Evolutionary conservation across 257 asterid genomes (phyloP).

Genomic region (Ophiorrhiza pumila): DNA sequence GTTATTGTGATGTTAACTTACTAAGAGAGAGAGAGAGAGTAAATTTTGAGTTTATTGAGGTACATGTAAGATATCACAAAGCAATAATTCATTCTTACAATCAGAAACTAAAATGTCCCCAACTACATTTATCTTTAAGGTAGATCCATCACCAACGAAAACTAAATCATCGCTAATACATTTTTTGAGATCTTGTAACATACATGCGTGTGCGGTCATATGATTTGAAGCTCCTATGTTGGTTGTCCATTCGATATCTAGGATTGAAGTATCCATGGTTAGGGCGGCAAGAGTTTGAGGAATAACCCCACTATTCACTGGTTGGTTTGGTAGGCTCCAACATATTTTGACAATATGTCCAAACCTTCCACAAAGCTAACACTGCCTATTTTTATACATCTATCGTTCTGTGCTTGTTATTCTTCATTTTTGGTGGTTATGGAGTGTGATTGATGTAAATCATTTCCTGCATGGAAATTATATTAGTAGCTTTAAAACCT

Average conservation of each 20-base stretch:
- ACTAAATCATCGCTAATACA: background rate
- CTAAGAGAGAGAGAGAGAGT: background rate
- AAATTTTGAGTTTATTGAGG: background rate
- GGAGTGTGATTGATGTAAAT: background rate
- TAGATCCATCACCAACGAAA: background rate
- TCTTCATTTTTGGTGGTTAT: background rate
- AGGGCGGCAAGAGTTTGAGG: background rate
- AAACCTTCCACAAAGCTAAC: background rate
- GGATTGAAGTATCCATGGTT: background rate
- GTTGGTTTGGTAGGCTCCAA: background rate
- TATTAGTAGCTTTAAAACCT: background rate
- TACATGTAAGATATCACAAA: background rate
- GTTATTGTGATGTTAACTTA: no score
- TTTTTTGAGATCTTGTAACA: background rate
- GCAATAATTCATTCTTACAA: background rate
- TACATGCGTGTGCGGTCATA: background rate
- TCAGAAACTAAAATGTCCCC: background rate
- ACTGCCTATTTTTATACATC: background rate
- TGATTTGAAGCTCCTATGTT: background rate
- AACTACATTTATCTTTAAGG: background rate
- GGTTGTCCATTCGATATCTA: background rate
- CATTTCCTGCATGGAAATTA: background rate
- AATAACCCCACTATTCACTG: background rate
- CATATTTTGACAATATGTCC: constrained; percentile 3
- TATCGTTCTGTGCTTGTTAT: background rate